A percentile compares a stretch with the other conserved stretches of the same genome.
Conservation (phyloP, 2,329 filamentous ascomycete genomes). For the Aspergillus brasiliensis region DNA sequence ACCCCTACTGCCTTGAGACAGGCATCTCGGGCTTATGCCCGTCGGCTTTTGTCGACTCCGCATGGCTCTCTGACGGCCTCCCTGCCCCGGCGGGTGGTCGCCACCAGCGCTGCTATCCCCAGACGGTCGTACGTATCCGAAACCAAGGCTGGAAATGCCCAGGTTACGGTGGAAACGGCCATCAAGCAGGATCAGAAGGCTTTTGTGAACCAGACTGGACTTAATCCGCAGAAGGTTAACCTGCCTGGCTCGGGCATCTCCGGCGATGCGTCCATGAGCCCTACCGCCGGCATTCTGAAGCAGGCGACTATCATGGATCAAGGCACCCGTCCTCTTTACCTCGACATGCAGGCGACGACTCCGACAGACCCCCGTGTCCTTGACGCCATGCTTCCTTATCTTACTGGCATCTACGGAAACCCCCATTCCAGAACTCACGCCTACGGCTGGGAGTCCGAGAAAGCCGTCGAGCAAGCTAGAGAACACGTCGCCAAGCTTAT, state of each 20-base stretch:
- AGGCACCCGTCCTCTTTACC: conserved; percentile 90
- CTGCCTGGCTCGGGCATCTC: conserved; percentile 61
- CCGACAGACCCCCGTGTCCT: conserved; percentile 92
- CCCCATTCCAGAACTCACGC: conserved; percentile 96
- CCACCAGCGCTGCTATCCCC: conserved; percentile 29
- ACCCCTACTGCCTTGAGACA: conserved; percentile 73
- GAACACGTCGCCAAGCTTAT: conserved; percentile 82
- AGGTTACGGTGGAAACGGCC: conserved; percentile 78
- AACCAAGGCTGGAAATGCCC: conserved; percentile 68
- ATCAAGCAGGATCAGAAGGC: conserved; percentile 85
- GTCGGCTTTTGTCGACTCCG: conserved; percentile 49
- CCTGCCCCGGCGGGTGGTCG: conserved; percentile 43
- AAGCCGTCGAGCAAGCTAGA: conserved; percentile 85
- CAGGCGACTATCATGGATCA: conserved; percentile 92
- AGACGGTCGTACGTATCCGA: conserved; percentile 79
- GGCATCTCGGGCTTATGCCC: conserved; percentile 63
- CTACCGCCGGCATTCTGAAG: conserved; percentile 81
- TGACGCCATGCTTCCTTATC: conserved; percentile 94
- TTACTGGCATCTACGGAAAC: conserved; percentile 92
- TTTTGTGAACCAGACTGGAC: conserved; percentile 64
- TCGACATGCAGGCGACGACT: conserved; percentile 98
- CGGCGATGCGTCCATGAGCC: conserved; percentile 72
- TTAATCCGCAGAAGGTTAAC: conserved; percentile 57
- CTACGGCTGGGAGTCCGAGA: conserved; percentile 98
- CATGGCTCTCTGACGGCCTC: conserved; percentile 41